Evolutionary conservation across 1,139 yeast genomes (phyloP), one percentile per base, ranked within the genome.

Genomic region (Yamadazyma aaseri): DNA sequence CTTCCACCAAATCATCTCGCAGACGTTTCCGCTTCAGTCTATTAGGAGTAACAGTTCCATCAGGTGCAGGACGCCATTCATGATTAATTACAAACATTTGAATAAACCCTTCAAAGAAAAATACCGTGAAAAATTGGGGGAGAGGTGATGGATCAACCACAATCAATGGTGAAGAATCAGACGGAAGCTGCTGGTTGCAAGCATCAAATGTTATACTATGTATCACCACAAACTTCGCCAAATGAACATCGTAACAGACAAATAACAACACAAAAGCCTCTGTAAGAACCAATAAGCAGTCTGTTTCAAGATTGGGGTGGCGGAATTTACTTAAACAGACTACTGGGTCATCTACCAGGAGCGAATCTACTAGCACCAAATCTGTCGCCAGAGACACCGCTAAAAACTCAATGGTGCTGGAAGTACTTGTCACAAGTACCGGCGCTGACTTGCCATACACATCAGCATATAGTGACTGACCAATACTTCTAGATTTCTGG

Each of bases 71-170:
- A 2, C 26, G 24, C 41, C 46, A 46, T 9, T 44, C 36, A 8
- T 37, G 42, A 25, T 51, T 45, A 5, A 51, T 28, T 8, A 25
- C 29, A 28, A 57, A 48, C 7, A 56, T 33, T 32, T 60, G 68
- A 2, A 64, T 13, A 23, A 50, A 49, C 4, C 64, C 64, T 42
- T 58, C 61, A 32, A 61, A 63, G 15, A 52, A 43, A 31, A 59
- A 62, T 14, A 64, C 48, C 6, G 58, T 29, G 24, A 63, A 49
- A 29, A 39, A 58, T 1, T 30, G 34, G 1, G 53, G 46, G 11
- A 28, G 24, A 1, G 39, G 26, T 11, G 33, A 25, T 2, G 41
- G 36, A 20, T 51, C 56, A 1, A 50, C 49, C 3, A 52, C 42
- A 2, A 65, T 39, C 6, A 40, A 33, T 3, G 64, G 58, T n/a